A percentile compares a stretch with the other conserved stretches of the same genome.
Conservation (phyloP, 1,139 yeast genomes). For the Protomyces arabidopsidicola region DNA sequence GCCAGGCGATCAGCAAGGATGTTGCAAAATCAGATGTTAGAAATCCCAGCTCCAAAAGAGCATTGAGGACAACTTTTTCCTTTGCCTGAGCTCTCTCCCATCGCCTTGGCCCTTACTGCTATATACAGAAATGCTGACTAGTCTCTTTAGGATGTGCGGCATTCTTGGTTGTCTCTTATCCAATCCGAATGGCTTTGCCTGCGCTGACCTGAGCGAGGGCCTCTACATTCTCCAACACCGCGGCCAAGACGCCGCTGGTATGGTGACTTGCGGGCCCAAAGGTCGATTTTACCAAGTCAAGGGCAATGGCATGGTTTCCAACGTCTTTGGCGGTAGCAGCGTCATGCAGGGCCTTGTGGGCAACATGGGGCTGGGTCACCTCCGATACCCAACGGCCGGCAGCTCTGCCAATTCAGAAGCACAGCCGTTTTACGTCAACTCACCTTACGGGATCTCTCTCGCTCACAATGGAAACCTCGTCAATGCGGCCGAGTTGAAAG, state of each 20-base stretch:
- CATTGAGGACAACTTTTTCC: slow-evolving; percentile 11
- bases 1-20: not conserved
- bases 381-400: slow-evolving; percentile 98
- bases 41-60: slow-evolving; percentile 19
- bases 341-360: slow-evolving; percentile 71
- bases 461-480: slow-evolving; percentile 94
- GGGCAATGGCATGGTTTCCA: slow-evolving; percentile 98
- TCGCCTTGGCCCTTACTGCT: not conserved
- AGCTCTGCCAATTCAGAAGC: slow-evolving; percentile 95
- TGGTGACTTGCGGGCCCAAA: slow-evolving; percentile 87
- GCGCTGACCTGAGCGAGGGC: slow-evolving; percentile 88
- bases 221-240: slow-evolving; percentile 92
- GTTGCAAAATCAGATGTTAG: slow-evolving; percentile 25
- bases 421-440: slow-evolving; percentile 95
- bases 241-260: slow-evolving; percentile 99
- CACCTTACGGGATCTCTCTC: slow-evolving; percentile 88
- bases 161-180: slow-evolving; percentile 82
- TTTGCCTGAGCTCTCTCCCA: not conserved
- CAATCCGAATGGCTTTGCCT: slow-evolving; percentile 66
- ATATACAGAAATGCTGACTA: not conserved
- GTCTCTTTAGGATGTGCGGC: slow-evolving; percentile 76
- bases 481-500: slow-evolving; percentile 70
- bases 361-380: slow-evolving; percentile 90
- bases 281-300: slow-evolving; percentile 96
- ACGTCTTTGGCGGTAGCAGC: slow-evolving; percentile 82